Percentiles rank a stretch among this genome's conserved stretches.
phyloP scores from a whole-genome alignment of 208 protist genomes.

The Crithidia sp. region DNA sequence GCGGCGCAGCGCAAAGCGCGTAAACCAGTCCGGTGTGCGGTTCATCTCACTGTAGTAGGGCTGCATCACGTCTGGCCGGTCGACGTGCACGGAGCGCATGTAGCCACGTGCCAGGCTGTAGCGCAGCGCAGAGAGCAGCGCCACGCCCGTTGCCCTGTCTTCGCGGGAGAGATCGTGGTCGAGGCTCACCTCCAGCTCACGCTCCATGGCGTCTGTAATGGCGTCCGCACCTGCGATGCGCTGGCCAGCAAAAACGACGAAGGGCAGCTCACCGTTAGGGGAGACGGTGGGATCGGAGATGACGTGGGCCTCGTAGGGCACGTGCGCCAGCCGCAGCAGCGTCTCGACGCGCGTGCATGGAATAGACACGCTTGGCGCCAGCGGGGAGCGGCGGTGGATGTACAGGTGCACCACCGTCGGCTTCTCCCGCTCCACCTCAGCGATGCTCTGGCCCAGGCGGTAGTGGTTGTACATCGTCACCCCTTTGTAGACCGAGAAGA shows the following conservation, averaged over 20 bases:
- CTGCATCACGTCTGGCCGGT: slow-evolving; percentile 36
- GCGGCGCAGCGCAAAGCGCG: slow-evolving; percentile 34
- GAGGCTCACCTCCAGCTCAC: slow-evolving; percentile 35
- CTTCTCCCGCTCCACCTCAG: slow-evolving; percentile 32
- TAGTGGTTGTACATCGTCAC: slow-evolving; percentile 50
- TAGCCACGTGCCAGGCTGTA: slow-evolving; percentile 44
- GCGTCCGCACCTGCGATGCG: slow-evolving; percentile 19
- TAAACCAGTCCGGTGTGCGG: slow-evolving; percentile 36
- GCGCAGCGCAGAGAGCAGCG: slow-evolving; percentile 33
- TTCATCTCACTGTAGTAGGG: slow-evolving; percentile 57
- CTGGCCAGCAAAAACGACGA: slow-evolving; percentile 39
- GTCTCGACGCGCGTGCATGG: slow-evolving; percentile 55
- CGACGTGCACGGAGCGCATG: slow-evolving; percentile 39
- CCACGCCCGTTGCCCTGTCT: slow-evolving; percentile 43
- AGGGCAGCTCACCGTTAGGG: slow-evolving; percentile 44
- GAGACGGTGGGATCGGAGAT: slow-evolving; percentile 40
- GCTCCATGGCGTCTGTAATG: slow-evolving; percentile 44
- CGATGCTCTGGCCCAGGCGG: slow-evolving; percentile 29
- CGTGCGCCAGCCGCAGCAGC: slow-evolving; percentile 51
- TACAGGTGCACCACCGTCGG: slow-evolving; percentile 50
- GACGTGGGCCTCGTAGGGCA: slow-evolving; percentile 54
- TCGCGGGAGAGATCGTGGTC: slow-evolving; percentile 38
- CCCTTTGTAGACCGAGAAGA: slow-evolving; percentile 53
- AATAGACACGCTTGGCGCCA: slow-evolving; percentile 44
- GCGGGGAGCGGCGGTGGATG: slow-evolving; percentile 41